Evolutionary conservation across 75 land plant genomes (phyloP).

Genomic region (Picea sitchensis): DNA sequence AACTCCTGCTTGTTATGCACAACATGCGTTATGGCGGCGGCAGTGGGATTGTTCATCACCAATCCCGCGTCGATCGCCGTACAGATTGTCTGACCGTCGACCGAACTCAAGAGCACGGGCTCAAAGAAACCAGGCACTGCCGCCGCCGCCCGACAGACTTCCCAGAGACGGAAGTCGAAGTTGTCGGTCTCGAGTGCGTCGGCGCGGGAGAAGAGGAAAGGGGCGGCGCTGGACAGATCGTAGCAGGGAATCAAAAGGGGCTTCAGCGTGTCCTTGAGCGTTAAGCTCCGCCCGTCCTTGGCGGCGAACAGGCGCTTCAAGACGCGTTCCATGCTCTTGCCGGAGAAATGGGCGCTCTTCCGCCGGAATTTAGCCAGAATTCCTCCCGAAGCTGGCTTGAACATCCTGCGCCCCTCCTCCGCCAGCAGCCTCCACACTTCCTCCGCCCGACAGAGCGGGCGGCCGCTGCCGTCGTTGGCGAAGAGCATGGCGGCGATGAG

Average conservation of each 20-base stretch:
- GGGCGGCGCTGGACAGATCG: conserved; percentile 73
- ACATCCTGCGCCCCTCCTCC: conserved; percentile 31
- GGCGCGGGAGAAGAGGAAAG: conserved; percentile 83
- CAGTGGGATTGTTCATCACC: conserved; percentile 93
- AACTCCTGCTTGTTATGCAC: conserved; percentile 84
- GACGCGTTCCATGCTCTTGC: conserved; percentile 40
- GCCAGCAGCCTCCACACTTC: conserved; percentile 40
- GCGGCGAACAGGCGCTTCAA: conserved; percentile 41
- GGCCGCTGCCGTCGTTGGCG: conserved; percentile 10
- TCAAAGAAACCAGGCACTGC: conserved; percentile 69
- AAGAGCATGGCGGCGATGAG: conserved; percentile 63
- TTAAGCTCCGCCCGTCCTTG: conserved; percentile 47
- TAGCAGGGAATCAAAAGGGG: conserved; percentile 88
- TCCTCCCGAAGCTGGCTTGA: conserved; percentile 13
- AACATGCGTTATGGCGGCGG: conserved; percentile 88
- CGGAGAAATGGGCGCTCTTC: conserved; percentile 37
- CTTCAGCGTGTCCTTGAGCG: conserved; percentile 74
- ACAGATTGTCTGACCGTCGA: conserved; percentile 73
- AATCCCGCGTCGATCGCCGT: conserved; percentile 88
- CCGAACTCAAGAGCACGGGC: conserved; percentile 52
- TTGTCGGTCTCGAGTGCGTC: conserved; percentile 66
- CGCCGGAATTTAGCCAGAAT: conserved; percentile 34
- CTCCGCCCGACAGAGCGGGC: conserved; percentile 50
- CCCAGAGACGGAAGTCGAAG: conserved; percentile 81
- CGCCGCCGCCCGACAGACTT: conserved; percentile 81